Conservation (phyloP, 768 basidiomycete genomes). For the Dacryopinax primogenitus region DNA sequence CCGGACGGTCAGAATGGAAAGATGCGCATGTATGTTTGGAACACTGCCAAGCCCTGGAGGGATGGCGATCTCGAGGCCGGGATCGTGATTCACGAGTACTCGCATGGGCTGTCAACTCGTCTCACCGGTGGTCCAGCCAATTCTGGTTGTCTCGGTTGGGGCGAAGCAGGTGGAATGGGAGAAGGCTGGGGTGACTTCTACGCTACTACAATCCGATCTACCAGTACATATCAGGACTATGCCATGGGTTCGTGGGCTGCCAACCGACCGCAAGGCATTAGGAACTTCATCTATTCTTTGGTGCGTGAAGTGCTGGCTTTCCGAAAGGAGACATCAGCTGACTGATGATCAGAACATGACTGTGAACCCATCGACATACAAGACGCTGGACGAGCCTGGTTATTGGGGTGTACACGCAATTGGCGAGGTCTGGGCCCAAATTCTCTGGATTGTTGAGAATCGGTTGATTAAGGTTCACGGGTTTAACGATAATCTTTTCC, state of each 20-base stretch:
- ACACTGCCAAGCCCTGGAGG: slow-evolving; percentile 74
- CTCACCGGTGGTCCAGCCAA: slow-evolving; percentile 87
- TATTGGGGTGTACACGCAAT: slow-evolving; percentile 69
- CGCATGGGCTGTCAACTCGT: slow-evolving; percentile 85
- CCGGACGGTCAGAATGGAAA: slow-evolving; percentile 70
- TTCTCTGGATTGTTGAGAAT: slow-evolving; percentile 69
- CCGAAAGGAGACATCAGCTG: neutral
- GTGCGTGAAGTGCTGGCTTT: slow-evolving; percentile 27
- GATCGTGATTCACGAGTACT: slow-evolving; percentile 84
- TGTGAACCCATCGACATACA: slow-evolving; percentile 84
- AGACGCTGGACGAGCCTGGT: slow-evolving; percentile 83
- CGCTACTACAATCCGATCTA: slow-evolving; percentile 77
- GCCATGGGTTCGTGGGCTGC: slow-evolving; percentile 95
- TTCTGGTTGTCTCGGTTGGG: slow-evolving; percentile 90
- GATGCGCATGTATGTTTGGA: slow-evolving; percentile 97
- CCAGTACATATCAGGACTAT: slow-evolving; percentile 57
- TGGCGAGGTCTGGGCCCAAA: slow-evolving; percentile 92
- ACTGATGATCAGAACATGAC: slow-evolving; percentile 36
- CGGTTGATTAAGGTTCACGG: slow-evolving; percentile 70
- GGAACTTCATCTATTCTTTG: slow-evolving; percentile 77
- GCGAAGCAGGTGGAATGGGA: slow-evolving; percentile 94
- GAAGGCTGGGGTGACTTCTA: slow-evolving; percentile 94
- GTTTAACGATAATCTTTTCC: slow-evolving; percentile 66
- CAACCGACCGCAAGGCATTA: slow-evolving; percentile 59
- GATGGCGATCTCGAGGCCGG: slow-evolving; percentile 95